phyloP scores from a whole-genome alignment of 106 monocot genomes.

The Dactylorhiza incarnata region DNA sequence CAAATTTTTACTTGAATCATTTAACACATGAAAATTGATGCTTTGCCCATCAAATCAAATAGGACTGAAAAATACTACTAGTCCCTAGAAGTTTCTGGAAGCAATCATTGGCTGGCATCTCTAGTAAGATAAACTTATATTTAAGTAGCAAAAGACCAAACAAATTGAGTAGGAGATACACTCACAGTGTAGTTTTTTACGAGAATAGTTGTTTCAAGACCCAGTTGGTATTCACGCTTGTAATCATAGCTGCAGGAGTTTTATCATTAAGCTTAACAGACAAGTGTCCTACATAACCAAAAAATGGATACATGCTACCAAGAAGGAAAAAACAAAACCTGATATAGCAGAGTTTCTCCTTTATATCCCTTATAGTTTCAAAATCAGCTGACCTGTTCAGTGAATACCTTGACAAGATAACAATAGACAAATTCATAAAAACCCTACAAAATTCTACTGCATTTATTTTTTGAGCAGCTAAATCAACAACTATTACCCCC shows the following conservation, averaged over 20 bases:
- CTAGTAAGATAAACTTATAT: constrained; percentile 1
- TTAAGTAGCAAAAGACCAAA: not conserved
- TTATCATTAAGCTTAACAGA: not conserved
- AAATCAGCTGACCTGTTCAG: constrained; percentile 94
- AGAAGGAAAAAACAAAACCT: constrained; percentile 40
- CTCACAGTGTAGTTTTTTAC: constrained; percentile 98
- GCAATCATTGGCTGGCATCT: not conserved
- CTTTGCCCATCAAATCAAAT: not conserved
- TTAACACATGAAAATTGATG: too few relatives aligned
- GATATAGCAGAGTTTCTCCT: constrained; percentile 90
- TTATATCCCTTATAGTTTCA: constrained; percentile 90
- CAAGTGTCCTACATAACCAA: not conserved
- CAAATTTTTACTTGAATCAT: too few relatives aligned
- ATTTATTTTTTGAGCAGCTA: not conserved
- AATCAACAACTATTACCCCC: constrained; percentile 49
- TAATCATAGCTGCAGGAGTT: constrained; percentile 80
- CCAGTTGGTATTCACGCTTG: constrained; percentile 96
- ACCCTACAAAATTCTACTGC: not conserved
- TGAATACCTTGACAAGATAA: constrained; percentile 50
- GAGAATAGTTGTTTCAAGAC: constrained; percentile 97
- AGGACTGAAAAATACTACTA: not conserved
- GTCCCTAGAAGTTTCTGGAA: not conserved
- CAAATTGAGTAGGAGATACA: constrained; percentile 8
- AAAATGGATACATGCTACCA: not conserved
- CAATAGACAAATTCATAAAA: constrained; percentile 11